Percentiles rank a stretch among this genome's conserved stretches.
phyloP scores from a whole-genome alignment of 768 basidiomycete species.

The Boletus sp. region DNA sequence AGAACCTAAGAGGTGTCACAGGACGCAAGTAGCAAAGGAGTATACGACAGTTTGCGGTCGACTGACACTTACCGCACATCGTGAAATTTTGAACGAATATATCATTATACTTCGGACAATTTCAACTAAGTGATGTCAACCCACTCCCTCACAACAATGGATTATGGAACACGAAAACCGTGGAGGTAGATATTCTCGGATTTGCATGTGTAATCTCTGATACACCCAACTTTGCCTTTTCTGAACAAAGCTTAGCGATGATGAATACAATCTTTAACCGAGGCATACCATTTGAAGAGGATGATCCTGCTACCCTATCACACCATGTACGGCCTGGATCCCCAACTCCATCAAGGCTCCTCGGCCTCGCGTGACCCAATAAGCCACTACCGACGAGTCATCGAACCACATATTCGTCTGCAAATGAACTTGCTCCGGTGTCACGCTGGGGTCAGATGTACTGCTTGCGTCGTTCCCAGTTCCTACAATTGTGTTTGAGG shows the following conservation, averaged over 20 bases:
- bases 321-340: constrained; percentile 47
- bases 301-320: constrained; percentile 23
- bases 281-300: not conserved
- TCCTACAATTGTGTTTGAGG: not conserved
- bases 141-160: not conserved
- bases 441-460: constrained; percentile 4
- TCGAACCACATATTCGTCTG: constrained; percentile 52
- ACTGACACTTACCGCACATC: not conserved
- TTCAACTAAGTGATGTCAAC: not conserved
- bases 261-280: not conserved
- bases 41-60: not conserved
- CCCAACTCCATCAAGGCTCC: constrained; percentile 46
- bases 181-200: not conserved
- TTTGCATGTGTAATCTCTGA: not conserved
- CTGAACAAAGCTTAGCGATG: not conserved
- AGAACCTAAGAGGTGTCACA: not conserved
- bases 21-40: not conserved
- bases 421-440: constrained; percentile 3
- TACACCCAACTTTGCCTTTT: not conserved
- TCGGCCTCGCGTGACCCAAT: constrained; percentile 56
- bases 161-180: not conserved
- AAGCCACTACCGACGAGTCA: constrained; percentile 36
- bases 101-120: not conserved
- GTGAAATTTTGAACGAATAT: no score
- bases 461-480: constrained; percentile 18